Evolutionary conservation across 768 basidiomycete species (phyloP).

Genomic region (Lentinula sp.): DNA sequence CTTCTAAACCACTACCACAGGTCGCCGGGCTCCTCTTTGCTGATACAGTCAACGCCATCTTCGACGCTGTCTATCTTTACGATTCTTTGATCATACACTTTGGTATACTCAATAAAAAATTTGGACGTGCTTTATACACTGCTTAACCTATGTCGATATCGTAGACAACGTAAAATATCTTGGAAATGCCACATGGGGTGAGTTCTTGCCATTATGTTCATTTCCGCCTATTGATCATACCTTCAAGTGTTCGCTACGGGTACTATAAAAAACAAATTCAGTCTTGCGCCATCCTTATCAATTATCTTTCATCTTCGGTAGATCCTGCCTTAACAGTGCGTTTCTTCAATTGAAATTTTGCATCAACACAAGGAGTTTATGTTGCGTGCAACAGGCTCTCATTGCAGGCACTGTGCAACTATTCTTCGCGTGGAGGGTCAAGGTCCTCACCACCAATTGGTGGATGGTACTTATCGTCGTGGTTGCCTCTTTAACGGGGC

Average conservation of each 20-base stretch:
- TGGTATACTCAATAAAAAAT: constrained; percentile 20
- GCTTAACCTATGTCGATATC: not conserved
- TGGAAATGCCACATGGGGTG: constrained; percentile 20
- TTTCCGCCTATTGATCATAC: not conserved
- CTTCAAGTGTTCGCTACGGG: constrained; percentile 35
- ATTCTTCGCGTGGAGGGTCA: constrained; percentile 42
- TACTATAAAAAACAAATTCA: constrained; percentile 7
- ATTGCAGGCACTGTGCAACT: constrained; percentile 37
- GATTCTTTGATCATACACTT: constrained; percentile 40
- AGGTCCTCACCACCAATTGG: constrained; percentile 23
- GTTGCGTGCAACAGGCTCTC: constrained; percentile 27
- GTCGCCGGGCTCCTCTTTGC: constrained; percentile 36
- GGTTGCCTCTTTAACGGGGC: constrained; percentile 17
- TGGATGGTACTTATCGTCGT: constrained; percentile 20
- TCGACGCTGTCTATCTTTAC: constrained; percentile 40
- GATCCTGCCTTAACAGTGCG: constrained; percentile 41
- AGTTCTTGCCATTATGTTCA: constrained; percentile 7
- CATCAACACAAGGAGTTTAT: not conserved
- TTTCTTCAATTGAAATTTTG: not conserved
- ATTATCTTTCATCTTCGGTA: constrained; percentile 8
- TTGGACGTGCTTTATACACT: no score
- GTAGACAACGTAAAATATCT: constrained; percentile 23
- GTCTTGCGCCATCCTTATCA: not conserved
- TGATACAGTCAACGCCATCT: constrained; percentile 42
- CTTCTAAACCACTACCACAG: constrained; percentile 16